Evolutionary conservation across 768 basidiomycete species (phyloP), one percentile per base, ranked within the genome.

Genomic region (Rhizopogon vesiculosus): DNA sequence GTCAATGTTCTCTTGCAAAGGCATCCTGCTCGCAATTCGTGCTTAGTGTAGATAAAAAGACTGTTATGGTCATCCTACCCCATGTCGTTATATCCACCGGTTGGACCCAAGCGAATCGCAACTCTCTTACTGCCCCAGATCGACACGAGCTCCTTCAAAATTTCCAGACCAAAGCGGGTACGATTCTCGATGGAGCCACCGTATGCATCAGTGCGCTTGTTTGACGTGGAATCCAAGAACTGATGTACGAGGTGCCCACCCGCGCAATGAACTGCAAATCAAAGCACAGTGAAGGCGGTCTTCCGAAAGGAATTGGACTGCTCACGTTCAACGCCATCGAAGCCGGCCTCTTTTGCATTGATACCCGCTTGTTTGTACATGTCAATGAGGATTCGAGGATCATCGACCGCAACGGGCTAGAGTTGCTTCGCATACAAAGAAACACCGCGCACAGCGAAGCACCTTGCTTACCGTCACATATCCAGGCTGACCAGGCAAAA

Each of bases 111-210:
- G 57, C 79, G 79, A 49, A 81, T 57, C 3, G 72, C 73, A 29
- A 79, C 76, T 42, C 69, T 62, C 19, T 78, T 76, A 7, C 67
- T 59, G 0, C 78, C 79, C 58, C 75, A 79, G 39, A 80, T 72
- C 3, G 65, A 61, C 22, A 61, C 51, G 44, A 76, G 56, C 22
- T 73, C 78, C 53, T 79, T 77, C 40, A 82, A 63, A 42, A 81
- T 72, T 62, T 83, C 79, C 5, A 82, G 72, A 0, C 70, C 72
- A 63, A 87, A 84, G 3, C 81, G 70, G 1, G 75, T 63, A n/a
- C 85, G 76, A 64, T 83, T 83, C 66, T 83, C 80, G 41, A 78
- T 57, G 40, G 75, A 78, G 5, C 85, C 86, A 8, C 85, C 85
- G 73, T 80, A 88, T 53, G 76, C 64, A 68, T 85, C 84, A 16